phyloP scores from a whole-genome alignment of 495 filamentous ascomycete species.

The Talaromyces thailandensis region DNA sequence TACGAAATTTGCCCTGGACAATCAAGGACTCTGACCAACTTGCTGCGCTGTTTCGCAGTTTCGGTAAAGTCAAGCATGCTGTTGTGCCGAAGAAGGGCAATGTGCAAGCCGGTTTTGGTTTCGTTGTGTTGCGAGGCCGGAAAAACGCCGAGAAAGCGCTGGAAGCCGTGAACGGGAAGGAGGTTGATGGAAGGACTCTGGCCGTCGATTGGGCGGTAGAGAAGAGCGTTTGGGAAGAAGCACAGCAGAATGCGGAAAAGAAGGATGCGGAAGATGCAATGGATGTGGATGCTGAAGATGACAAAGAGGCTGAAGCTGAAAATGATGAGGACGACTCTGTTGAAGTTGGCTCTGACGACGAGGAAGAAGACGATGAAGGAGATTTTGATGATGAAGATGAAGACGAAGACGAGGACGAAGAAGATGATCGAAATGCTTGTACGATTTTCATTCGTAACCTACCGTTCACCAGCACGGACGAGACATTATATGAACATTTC shows the following conservation, averaged over 20 bases:
- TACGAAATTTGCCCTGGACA: slow-evolving; percentile 93
- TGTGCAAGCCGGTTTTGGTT: slow-evolving; percentile 80
- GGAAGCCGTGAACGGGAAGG: slow-evolving; percentile 75
- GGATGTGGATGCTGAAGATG: slow-evolving; percentile 19
- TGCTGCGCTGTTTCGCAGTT: slow-evolving; percentile 65
- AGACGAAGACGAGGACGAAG: slow-evolving; percentile 33
- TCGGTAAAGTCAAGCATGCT: slow-evolving; percentile 78
- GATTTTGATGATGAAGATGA: slow-evolving; percentile 21
- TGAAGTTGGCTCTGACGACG: slow-evolving; percentile 13
- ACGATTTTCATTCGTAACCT: slow-evolving; percentile 94
- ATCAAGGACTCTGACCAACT: slow-evolving; percentile 80
- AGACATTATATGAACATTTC: slow-evolving; percentile 75
- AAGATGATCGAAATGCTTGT: slow-evolving; percentile 49
- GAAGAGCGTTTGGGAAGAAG: slow-evolving; percentile 71
- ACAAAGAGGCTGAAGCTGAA: slow-evolving; percentile 11
- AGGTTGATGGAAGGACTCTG: slow-evolving; percentile 74
- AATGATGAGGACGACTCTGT: slow-evolving; percentile 20
- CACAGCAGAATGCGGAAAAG: slow-evolving; percentile 27
- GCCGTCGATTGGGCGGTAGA: slow-evolving; percentile 97
- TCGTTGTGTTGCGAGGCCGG: slow-evolving; percentile 76
- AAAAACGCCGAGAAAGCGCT: slow-evolving; percentile 92
- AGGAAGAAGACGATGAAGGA: slow-evolving; percentile 18
- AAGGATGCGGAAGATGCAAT: slow-evolving; percentile 18
- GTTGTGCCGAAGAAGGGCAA: slow-evolving; percentile 69
- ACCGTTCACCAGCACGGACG: slow-evolving; percentile 76